Percentiles rank a stretch among this genome's conserved stretches.
phyloP scores from a whole-genome alignment of 345 rosid species.

The Syzygium grande region DNA sequence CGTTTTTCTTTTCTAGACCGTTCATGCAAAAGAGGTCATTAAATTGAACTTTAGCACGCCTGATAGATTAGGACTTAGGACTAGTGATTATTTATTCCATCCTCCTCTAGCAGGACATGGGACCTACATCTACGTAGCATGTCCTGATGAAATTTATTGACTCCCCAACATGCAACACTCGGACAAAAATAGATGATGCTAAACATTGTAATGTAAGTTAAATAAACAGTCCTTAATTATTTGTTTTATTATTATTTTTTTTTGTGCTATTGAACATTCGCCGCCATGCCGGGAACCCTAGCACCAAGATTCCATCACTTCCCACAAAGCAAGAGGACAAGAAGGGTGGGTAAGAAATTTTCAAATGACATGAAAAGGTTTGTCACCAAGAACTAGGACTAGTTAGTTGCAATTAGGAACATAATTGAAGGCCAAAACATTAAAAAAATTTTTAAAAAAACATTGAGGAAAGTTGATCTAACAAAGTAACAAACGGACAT shows the following conservation, averaged over 20 bases:
- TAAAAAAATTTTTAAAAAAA: neutral
- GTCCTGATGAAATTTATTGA: neutral
- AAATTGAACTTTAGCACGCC: no score
- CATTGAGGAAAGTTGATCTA: neutral
- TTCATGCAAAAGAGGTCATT: accelerated
- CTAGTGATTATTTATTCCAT: neutral
- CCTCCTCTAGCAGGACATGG: neutral
- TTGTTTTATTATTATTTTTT: neutral
- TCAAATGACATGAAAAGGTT: neutral
- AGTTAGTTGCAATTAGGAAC: neutral
- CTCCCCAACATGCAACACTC: neutral
- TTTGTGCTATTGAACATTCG: neutral
- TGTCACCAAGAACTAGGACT: neutral
- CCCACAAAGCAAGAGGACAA: neutral
- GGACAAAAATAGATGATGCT: neutral
- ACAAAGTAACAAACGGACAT: neutral
- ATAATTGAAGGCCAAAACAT: neutral
- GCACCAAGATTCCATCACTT: neutral
- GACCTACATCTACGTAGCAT: neutral
- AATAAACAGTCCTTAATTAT: neutral
- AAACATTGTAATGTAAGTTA: neutral
- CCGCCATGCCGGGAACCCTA: neutral
- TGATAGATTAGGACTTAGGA: neutral
- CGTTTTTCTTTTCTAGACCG: neutral
- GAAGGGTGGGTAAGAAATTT: neutral